Evolutionary conservation across 306 rosid genomes (phyloP), one percentile per base, ranked within the genome.

Genomic region (Rubus idaeus): DNA sequence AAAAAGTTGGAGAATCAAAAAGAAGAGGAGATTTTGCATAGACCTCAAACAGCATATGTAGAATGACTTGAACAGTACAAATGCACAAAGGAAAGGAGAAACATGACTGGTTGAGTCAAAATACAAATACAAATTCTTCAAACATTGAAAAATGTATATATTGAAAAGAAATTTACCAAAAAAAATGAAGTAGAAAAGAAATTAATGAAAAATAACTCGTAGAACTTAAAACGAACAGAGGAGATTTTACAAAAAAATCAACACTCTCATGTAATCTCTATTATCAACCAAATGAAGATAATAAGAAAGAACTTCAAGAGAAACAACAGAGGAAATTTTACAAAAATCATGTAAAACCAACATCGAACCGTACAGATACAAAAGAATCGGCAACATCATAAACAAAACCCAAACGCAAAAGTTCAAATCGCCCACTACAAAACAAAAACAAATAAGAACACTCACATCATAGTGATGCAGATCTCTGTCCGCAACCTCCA

Each of bases 391-490:
- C 14, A 20, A 8, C 0, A 10, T n/a, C 11, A n/a, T n/a, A 55
- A n/a, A 10, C 26, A 57, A 57, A 21, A 57, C 3, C 5, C 4
- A 57, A 57, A 21, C 8, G 14, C 5, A 4, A 10, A 20, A 30
- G 35, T 30, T 30, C 35, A 30, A 30, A 30, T 30, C 35, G 35
- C 1, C 35, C 35, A 30, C 35, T 8, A 20, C 0, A 56, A 42
- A 26, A n/a, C 9, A 55, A 26, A 7, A 42, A 58, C 35, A 23
- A 73, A 46, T 14, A 18, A 52, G 20, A 23, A 16, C 10, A 74
- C 90, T 83, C 1, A 90, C 96, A 78, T 88, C 91, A 3, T 93
- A 93, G 4, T 90, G 98, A 13, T 80, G 82, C 0, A 88, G 62
- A 73, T 89, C 93, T 0, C 13, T 17, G 0, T 83, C 84, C 0